These are phyloP conservation scores for Talaromyces sp. DNA, from an alignment of 2,329 filamentous ascomycete species.

Conservation along the genomic window DNA sequence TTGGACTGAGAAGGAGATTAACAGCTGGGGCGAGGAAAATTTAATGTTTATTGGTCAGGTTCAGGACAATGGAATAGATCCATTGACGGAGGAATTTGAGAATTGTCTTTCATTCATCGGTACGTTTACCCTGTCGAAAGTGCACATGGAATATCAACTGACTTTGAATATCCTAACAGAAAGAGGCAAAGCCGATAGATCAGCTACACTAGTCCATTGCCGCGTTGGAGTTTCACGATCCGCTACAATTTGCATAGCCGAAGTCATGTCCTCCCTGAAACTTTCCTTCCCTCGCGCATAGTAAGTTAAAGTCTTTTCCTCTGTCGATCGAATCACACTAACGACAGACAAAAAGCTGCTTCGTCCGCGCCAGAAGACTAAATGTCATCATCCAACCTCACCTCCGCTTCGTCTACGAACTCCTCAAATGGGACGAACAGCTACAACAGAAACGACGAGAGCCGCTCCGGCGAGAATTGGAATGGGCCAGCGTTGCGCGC, in stretches of 20 bases:
- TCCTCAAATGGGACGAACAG: conserved; percentile 90
- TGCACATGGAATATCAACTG: neutral
- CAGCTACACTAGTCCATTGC: conserved; percentile 90
- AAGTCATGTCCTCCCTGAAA: conserved; percentile 80
- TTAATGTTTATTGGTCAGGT: conserved; percentile 78
- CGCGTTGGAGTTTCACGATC: conserved; percentile 92
- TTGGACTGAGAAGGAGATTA: conserved; percentile 69
- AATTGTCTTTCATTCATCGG: conserved; percentile 88
- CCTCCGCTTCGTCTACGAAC: conserved; percentile 83
- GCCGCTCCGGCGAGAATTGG: conserved; percentile 69
- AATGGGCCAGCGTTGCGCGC: conserved; percentile 82
- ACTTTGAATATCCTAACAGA: conserved; percentile 54
- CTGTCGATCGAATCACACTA: neutral
- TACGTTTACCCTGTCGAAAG: conserved; percentile 49
- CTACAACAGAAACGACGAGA: conserved; percentile 60
- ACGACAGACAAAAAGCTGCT: conserved; percentile 56
- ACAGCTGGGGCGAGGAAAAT: conserved; percentile 72
- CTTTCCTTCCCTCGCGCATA: conserved; percentile 90
- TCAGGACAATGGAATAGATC: conserved; percentile 95
- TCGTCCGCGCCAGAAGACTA: conserved; percentile 82
- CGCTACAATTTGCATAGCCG: conserved; percentile 97
- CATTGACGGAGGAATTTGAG: conserved; percentile 78
- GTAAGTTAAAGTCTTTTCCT: conserved; percentile 42
- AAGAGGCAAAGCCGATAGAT: conserved; percentile 69
- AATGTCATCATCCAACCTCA: conserved; percentile 99